Conservation (phyloP, 371 early-diverging fungal genomes). For the Parasitella parasitica region DNA sequence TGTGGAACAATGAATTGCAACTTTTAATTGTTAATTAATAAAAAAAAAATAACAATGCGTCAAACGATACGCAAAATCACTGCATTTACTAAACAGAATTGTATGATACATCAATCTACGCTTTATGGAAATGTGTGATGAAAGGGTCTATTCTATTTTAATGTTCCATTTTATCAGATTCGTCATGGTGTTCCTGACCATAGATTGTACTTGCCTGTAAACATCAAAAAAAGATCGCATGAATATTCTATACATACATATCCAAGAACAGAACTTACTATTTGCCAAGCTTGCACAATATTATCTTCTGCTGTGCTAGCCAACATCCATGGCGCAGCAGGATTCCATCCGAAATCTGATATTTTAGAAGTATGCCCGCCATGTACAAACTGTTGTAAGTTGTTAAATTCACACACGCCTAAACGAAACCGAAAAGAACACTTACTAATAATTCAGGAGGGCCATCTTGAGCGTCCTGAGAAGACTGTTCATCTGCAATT, state of each 20-base stretch:
- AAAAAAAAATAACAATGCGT: too few species aligned
- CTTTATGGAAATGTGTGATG: too few species aligned
- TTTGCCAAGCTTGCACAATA: constrained; percentile 97
- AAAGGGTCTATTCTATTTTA: not conserved
- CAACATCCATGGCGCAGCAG: constrained; percentile 93
- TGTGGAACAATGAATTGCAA: too few species aligned
- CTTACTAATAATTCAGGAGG: constrained; percentile 95
- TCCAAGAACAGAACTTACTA: constrained; percentile 53
- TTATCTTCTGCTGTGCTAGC: constrained; percentile 95
- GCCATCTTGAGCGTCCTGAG: constrained; percentile 96
- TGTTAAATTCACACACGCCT: not conserved
- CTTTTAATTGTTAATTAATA: too few species aligned
- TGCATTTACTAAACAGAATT: too few species aligned
- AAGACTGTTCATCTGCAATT: constrained; percentile 87
- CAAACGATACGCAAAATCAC: too few species aligned
- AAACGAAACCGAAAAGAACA: not conserved
- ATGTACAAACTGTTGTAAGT: constrained; percentile 81
- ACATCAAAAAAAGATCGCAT: not conserved
- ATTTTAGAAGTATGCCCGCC: constrained; percentile 98
- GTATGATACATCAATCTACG: too few species aligned
- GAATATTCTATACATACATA: not conserved
- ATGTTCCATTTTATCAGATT: constrained; percentile 16
- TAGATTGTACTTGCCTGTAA: constrained; percentile 34
- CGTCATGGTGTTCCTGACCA: constrained; percentile 23
- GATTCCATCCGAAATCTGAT: constrained; percentile 97